These are phyloP conservation scores for Penicillium roqueforti DNA, from an alignment of 495 filamentous ascomycete species.

Conservation along the genomic window DNA sequence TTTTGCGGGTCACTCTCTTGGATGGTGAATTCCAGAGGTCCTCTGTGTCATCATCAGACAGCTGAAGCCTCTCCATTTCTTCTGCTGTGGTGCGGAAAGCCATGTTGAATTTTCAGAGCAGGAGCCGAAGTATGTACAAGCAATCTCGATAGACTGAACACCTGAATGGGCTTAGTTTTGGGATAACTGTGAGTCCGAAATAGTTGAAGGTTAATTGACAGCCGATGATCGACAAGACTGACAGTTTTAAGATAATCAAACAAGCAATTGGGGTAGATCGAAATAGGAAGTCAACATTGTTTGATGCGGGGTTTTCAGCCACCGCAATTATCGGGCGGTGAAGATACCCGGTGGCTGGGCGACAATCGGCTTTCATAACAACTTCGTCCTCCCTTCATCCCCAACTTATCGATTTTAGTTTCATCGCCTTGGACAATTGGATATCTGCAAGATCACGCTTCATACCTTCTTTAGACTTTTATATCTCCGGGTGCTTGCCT, in stretches of 20 bases:
- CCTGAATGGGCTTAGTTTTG: background rate
- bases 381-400: conserved; percentile 22
- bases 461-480: background rate
- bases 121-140: conserved; percentile 3
- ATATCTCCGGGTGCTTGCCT: background rate
- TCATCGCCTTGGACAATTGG: conserved; percentile 1
- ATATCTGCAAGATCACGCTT: background rate
- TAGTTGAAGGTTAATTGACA: background rate
- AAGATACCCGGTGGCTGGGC: conserved; percentile 19
- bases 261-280: conserved; percentile 4
- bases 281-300: conserved; percentile 19
- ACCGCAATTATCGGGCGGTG: conserved; percentile 18
- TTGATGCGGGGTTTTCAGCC: conserved; percentile 19
- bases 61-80: conserved; percentile 48
- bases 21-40: conserved; percentile 73
- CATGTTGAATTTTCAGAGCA: conserved; percentile 17
- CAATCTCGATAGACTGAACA: background rate
- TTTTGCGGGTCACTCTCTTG: conserved; percentile 31
- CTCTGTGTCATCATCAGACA: conserved; percentile 63
- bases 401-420: conserved; percentile 5
- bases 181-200: background rate
- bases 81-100: conserved; percentile 37
- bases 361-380: conserved; percentile 18
- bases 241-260: background rate
- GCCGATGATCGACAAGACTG: background rate